These are phyloP conservation scores for Thraustochytrium sp. DNA, from an alignment of 352 stramenopile genomes.

Conservation along the genomic window DNA sequence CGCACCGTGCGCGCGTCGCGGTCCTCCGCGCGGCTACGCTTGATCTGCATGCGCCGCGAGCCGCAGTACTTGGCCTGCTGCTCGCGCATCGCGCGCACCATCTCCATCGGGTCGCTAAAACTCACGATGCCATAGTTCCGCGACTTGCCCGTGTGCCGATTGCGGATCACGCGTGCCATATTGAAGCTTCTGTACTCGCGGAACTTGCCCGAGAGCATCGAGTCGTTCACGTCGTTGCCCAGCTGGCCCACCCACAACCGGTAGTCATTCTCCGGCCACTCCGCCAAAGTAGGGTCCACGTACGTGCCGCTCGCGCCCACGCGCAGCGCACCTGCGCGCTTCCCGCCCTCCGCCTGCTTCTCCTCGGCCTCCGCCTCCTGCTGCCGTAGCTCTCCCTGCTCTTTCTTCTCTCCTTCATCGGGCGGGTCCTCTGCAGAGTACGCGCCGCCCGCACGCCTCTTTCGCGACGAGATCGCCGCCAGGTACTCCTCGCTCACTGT, in stretches of 20 bases:
- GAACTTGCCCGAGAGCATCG: slow-evolving; percentile 63
- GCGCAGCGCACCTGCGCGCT: not conserved
- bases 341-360: too few species aligned
- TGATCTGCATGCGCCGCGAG: slow-evolving; percentile 85
- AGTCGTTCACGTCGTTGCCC: slow-evolving; percentile 81
- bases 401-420: not conserved
- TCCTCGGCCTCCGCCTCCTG: too few species aligned
- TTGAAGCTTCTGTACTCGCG: slow-evolving; percentile 57
- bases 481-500: not conserved
- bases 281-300: slow-evolving; percentile 78
- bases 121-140: slow-evolving; percentile 91
- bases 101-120: slow-evolving; percentile 86
- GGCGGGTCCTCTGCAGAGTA: not conserved
- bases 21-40: slow-evolving; percentile 89
- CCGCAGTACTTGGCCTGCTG: slow-evolving; percentile 94
- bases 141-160: slow-evolving; percentile 54
- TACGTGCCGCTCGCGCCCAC: slow-evolving; percentile 54
- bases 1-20: slow-evolving; percentile 78
- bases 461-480: not conserved
- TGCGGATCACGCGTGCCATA: slow-evolving; percentile 57
- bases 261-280: slow-evolving; percentile 94
- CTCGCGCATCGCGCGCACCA: slow-evolving; percentile 83
- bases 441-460: not conserved
- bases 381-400: not conserved
- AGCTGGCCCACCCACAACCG: slow-evolving; percentile 90